Evolutionary conservation across 2,329 filamentous ascomycete species (phyloP).

Genomic region (Claviceps digitariae): DNA sequence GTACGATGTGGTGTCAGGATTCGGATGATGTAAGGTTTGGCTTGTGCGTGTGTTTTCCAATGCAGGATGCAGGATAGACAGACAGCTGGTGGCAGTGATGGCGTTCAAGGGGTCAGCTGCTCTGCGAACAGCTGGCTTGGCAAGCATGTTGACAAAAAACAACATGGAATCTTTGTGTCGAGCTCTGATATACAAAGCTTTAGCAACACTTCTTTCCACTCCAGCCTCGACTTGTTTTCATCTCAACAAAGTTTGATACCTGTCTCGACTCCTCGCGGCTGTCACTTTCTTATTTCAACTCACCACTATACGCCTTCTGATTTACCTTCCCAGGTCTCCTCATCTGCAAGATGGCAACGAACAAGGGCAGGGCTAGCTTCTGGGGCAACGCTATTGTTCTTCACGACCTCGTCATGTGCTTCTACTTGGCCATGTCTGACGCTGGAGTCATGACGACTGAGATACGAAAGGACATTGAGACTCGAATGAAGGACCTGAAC

Average conservation of each 20-base stretch:
- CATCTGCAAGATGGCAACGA: background rate
- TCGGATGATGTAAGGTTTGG: background rate
- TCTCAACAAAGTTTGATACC: background rate
- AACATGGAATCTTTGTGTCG: background rate
- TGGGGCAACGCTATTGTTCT: constrained; percentile 17
- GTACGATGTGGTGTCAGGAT: too few relatives aligned
- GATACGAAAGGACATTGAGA: constrained; percentile 18
- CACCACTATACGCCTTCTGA: background rate
- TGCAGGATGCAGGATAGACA: background rate
- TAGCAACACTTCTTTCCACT: background rate
- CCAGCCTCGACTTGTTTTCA: background rate
- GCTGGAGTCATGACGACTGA: constrained; percentile 15
- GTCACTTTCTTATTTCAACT: background rate
- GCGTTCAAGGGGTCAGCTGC: background rate
- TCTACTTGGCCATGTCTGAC: constrained; percentile 18
- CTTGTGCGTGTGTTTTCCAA: background rate
- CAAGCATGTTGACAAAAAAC: background rate
- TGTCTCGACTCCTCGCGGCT: background rate
- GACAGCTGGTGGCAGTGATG: background rate
- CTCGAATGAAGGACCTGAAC: constrained; percentile 19
- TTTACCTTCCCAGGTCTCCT: background rate
- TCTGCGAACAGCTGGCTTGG: background rate
- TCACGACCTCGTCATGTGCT: constrained; percentile 18
- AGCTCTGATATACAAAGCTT: background rate
- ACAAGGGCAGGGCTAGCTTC: background rate